These are phyloP conservation scores for Zymoseptoria pseudotritici DNA, from an alignment of 2,329 filamentous ascomycete genomes.

Conservation along the genomic window DNA sequence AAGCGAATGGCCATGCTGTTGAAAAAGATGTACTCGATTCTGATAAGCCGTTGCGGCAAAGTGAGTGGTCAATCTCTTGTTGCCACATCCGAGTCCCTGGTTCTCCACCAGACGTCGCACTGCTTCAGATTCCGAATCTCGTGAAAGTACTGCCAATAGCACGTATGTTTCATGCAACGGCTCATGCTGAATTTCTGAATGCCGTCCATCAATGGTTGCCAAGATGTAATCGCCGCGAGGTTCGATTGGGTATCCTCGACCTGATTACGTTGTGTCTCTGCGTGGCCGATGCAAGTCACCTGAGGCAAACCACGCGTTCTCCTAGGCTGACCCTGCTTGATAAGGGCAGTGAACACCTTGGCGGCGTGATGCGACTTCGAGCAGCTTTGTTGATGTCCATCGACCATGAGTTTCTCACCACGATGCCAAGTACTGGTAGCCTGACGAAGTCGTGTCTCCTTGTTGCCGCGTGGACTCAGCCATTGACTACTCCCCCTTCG, in stretches of 20 bases:
- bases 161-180: background rate
- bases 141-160: background rate
- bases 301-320: background rate
- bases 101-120: background rate
- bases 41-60: background rate
- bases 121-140: background rate
- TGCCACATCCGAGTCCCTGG: background rate
- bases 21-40: background rate
- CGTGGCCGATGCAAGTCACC: background rate
- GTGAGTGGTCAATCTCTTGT: background rate
- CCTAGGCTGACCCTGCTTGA: background rate
- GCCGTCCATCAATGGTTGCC: background rate
- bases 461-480: background rate
- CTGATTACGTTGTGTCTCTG: background rate
- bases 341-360: background rate
- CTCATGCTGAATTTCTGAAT: background rate
- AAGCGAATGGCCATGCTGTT: background rate
- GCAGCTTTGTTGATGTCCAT: background rate
- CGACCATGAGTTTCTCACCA: background rate
- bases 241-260: background rate
- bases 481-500: constrained; percentile 20
- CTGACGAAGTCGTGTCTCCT: background rate
- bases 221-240: background rate
- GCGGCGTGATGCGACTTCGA: background rate
- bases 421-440: background rate